Percentiles rank a stretch among this genome's conserved stretches.
These are phyloP conservation scores for Pichia sp. DNA, from an alignment of 1,139 yeast genomes.

Conservation along the genomic window DNA sequence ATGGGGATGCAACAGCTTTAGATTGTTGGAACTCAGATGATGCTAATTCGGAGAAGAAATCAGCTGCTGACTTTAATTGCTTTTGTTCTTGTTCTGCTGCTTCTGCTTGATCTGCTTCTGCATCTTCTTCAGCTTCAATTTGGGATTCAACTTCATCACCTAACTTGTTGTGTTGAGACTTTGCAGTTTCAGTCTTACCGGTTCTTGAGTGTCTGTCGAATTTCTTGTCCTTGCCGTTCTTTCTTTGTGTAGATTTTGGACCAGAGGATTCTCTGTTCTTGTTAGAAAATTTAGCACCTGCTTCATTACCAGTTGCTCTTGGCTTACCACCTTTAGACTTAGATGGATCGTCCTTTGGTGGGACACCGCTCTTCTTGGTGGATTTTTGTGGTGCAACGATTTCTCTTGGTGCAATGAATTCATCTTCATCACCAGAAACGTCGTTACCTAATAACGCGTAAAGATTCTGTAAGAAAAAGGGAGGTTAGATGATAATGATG, in stretches of 20 bases:
- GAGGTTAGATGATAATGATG: not conserved
- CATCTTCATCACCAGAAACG: conserved; percentile 63
- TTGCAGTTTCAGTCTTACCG: conserved; percentile 76
- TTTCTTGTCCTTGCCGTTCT: conserved; percentile 45
- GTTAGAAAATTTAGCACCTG: conserved; percentile 70
- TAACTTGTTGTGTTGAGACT: conserved; percentile 84
- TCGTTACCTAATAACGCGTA: conserved; percentile 65
- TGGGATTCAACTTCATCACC: conserved; percentile 67
- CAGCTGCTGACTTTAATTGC: conserved; percentile 56
- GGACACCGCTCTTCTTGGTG: conserved; percentile 80
- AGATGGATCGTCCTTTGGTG: conserved; percentile 74
- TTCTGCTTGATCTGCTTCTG: conserved; percentile 43
- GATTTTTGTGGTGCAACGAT: conserved; percentile 77
- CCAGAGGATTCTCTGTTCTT: conserved; percentile 64
- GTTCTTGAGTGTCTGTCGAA: conserved; percentile 82
- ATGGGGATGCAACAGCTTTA: conserved; percentile 54
- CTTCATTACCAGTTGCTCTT: conserved; percentile 69
- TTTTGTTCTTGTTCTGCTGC: conserved; percentile 31
- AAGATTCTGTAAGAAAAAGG: conserved; percentile 35
- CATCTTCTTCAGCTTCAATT: conserved; percentile 57
- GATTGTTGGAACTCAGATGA: conserved; percentile 30
- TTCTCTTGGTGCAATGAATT: conserved; percentile 47
- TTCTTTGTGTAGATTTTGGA: conserved; percentile 43
- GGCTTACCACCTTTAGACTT: conserved; percentile 69
- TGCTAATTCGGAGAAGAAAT: conserved; percentile 59